Base-by-base conservation (phyloP, 768 basidiomycete species). In the Amanita pallidorosea region DNA sequence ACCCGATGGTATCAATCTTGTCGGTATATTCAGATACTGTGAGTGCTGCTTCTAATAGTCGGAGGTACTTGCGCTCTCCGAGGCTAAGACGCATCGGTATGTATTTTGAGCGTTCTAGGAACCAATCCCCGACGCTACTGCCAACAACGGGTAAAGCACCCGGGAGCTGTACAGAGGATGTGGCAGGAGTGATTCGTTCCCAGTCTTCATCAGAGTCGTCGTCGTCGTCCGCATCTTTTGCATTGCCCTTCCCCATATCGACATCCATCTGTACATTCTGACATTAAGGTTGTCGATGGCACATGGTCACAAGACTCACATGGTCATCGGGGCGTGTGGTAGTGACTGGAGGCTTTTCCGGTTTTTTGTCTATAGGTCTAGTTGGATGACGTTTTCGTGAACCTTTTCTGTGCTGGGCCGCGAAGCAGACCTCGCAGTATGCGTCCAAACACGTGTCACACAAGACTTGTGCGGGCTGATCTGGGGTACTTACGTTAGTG, bases 11-110 rank as follows among this genome's bases (percentile, higher is more conserved):
- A 67, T 92, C 89, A 29, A 91, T 87, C 62, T 88, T 89, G 71
- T 92, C 89, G 38, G 89, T 92, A 61, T 91, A 91, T 62, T 92
- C 89, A 13, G 85, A 88, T 34, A 89, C 88, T 45, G 78, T 77
- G 36, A 92, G 75, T 2, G 89, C 89, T 7, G 88, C 89, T 53
- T 92, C 89, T 44, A 92, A 73, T 4, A 92, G 76, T 23, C 89
- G 85, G 51, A 92, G 82, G 63, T 73, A 87, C 64, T 92, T 92
- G 55, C 89, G 85, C 64, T 92, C 89, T 25, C 60, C 60, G 38
- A 87, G 67, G 1, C 81, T 83, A 25, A 92, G 70, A 20, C 89
- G 87, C 25, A 91, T 65, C 0, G 89, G 89, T 49, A 91, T 90
- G 64, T 70, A 88, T 63, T 85, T 85, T 20, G 88, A 71, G 34